Evolutionary conservation across 768 basidiomycete genomes (phyloP).

Genomic region (Termitomyces sp.): DNA sequence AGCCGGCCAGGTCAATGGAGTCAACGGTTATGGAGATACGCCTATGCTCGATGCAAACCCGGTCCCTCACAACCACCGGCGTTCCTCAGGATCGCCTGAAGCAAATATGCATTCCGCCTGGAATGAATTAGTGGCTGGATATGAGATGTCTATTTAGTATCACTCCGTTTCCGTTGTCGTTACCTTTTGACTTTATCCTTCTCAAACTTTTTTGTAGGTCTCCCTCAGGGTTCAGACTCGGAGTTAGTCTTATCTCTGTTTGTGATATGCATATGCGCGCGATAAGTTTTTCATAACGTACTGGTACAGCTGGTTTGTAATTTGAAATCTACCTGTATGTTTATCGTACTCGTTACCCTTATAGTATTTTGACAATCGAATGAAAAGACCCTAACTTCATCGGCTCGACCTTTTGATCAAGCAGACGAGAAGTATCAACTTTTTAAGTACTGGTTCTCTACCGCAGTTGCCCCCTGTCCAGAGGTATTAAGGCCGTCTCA

Average conservation of each 20-base stretch:
- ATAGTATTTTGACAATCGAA: no score
- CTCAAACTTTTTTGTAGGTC: background rate
- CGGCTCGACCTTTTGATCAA: background rate
- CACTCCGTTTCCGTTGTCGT: no score
- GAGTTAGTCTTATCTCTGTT: background rate
- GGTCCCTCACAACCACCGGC: slow-evolving; percentile 30
- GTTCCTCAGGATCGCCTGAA: slow-evolving; percentile 55
- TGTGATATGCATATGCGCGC: background rate
- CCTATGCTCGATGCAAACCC: slow-evolving; percentile 39
- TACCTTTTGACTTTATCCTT: background rate
- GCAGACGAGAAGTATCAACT: background rate
- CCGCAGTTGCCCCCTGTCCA: background rate
- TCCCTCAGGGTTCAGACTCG: no score
- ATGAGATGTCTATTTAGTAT: slow-evolving; percentile 27
- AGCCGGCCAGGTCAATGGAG: slow-evolving; percentile 12
- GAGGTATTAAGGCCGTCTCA: background rate
- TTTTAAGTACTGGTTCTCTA: no score
- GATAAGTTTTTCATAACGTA: no score
- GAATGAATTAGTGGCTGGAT: slow-evolving; percentile 56
- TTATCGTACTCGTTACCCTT: background rate
- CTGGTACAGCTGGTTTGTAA: background rate
- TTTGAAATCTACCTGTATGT: background rate
- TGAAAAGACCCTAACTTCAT: background rate
- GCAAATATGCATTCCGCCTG: slow-evolving; percentile 59
- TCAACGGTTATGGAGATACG: slow-evolving; percentile 18